Evolutionary conservation across 768 basidiomycete genomes (phyloP).

Genomic region (Hericium coralloides): DNA sequence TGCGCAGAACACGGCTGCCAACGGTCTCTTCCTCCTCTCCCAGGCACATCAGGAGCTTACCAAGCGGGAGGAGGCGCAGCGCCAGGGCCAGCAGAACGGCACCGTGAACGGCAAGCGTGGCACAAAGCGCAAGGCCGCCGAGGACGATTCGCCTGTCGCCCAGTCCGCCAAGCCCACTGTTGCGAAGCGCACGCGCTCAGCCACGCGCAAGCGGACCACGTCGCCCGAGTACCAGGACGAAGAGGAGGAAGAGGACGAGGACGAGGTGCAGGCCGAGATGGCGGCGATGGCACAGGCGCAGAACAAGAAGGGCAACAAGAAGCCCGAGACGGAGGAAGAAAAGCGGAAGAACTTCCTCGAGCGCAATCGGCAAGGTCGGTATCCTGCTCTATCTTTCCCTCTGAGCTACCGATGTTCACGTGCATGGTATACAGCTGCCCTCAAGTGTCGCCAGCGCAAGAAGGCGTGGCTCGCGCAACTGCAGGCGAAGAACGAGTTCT

Average conservation of each 20-base stretch:
- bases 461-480: conserved; percentile 94
- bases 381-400: background rate
- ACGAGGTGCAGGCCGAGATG: conserved; percentile 13
- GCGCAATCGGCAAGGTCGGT: conserved; percentile 89
- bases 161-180: conserved; percentile 5
- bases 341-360: conserved; percentile 96
- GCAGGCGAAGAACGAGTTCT: conserved; percentile 88
- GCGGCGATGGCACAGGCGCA: background rate
- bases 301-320: conserved; percentile 38
- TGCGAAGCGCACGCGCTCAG: conserved; percentile 30
- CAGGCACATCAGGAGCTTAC: conserved; percentile 96
- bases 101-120: conserved; percentile 38
- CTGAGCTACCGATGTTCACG: conserved; percentile 2
- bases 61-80: conserved; percentile 84
- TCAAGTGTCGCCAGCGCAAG: conserved; percentile 98
- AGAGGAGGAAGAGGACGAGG: conserved; percentile 24
- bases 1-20: conserved; percentile 68
- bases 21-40: conserved; percentile 86
- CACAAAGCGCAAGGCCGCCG: conserved; percentile 63
- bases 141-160: conserved; percentile 28
- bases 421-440: conserved; percentile 54
- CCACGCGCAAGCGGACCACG: conserved; percentile 16
- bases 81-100: conserved; percentile 32
- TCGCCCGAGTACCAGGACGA: conserved; percentile 24
- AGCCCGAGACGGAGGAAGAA: conserved; percentile 96